phyloP scores from a whole-genome alignment of 108 stramenopile species.

The Nitzschia putrida region DNA sequence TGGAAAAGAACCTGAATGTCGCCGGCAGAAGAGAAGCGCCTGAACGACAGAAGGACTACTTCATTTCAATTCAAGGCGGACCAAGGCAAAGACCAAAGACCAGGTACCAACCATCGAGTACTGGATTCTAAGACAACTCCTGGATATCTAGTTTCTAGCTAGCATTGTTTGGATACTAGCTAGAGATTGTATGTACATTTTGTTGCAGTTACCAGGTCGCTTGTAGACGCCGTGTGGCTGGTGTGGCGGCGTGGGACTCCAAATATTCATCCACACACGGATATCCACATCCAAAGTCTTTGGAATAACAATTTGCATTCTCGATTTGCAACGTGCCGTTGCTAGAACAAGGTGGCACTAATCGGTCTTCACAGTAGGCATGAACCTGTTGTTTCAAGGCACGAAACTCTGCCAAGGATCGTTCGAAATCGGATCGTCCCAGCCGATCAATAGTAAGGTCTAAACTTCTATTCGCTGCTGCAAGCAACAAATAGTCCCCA shows the following conservation, averaged over 20 bases:
- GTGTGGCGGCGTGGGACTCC: neutral
- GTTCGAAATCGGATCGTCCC: slow-evolving; percentile 38
- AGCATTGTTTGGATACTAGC: too few species aligned
- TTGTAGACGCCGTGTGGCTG: too few species aligned
- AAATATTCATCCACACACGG: slow-evolving; percentile 21
- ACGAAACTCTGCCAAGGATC: slow-evolving; percentile 27
- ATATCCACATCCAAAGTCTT: slow-evolving; percentile 29
- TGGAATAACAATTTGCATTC: slow-evolving; percentile 9
- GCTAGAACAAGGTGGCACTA: slow-evolving; percentile 22
- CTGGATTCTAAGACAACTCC: too few species aligned
- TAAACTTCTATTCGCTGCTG: slow-evolving; percentile 44
- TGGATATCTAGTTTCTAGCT: too few species aligned
- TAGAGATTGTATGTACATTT: too few species aligned
- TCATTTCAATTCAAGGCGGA: too few species aligned
- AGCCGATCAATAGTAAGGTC: slow-evolving; percentile 56
- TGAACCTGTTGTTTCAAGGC: slow-evolving; percentile 2
- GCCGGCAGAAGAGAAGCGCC: too few species aligned
- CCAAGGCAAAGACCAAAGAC: too few species aligned
- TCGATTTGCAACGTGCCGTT: slow-evolving; percentile 1
- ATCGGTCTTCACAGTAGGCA: slow-evolving; percentile 15
- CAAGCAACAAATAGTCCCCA: slow-evolving; percentile 45
- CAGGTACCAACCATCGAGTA: too few species aligned
- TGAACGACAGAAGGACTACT: too few species aligned
- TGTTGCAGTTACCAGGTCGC: too few species aligned
- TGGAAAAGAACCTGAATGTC: too few species aligned